phyloP scores from a whole-genome alignment of 2,329 filamentous ascomycete genomes.

The Arthrobotrys megalospora region DNA sequence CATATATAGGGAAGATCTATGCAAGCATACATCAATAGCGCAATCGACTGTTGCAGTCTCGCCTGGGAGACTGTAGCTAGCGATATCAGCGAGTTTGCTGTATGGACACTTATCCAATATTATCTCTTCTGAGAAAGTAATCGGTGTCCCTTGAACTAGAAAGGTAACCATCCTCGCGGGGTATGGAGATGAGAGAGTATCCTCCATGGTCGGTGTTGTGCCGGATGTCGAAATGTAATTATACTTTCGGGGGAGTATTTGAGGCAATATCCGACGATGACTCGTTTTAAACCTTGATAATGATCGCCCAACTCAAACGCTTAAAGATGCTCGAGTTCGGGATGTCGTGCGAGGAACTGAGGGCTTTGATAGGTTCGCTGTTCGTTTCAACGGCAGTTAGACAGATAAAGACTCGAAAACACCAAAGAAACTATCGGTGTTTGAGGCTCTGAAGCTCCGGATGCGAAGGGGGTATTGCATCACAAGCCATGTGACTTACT shows the following conservation, averaged over 20 bases:
- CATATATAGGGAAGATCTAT: background rate
- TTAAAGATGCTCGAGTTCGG: conserved; percentile 22
- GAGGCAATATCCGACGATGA: conserved; percentile 25
- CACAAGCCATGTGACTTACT: conserved; percentile 49
- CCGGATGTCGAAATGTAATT: conserved; percentile 33
- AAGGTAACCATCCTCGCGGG: conserved; percentile 58
- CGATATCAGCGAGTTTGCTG: conserved; percentile 62
- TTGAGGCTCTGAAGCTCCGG: conserved; percentile 23
- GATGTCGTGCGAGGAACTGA: conserved; percentile 10
- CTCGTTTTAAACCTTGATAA: conserved; percentile 32
- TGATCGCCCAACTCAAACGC: conserved; percentile 17
- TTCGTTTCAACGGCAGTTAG: background rate
- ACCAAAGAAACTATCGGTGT: conserved; percentile 30
- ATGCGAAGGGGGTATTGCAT: conserved; percentile 26
- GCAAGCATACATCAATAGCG: conserved; percentile 56
- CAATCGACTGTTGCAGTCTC: conserved; percentile 61
- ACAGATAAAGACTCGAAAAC: conserved; percentile 3
- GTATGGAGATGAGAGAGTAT: conserved; percentile 41
- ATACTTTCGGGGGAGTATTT: conserved; percentile 33
- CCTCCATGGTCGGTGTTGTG: conserved; percentile 53
- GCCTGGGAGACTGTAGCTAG: conserved; percentile 61
- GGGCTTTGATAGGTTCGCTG: conserved; percentile 31
- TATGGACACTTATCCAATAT: conserved; percentile 62
- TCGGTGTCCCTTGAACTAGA: conserved; percentile 55
- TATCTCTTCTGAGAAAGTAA: conserved; percentile 60